Evolutionary conservation across 176 grass and related monocot genomes (phyloP).

Genomic region (Oryza brachyantha): DNA sequence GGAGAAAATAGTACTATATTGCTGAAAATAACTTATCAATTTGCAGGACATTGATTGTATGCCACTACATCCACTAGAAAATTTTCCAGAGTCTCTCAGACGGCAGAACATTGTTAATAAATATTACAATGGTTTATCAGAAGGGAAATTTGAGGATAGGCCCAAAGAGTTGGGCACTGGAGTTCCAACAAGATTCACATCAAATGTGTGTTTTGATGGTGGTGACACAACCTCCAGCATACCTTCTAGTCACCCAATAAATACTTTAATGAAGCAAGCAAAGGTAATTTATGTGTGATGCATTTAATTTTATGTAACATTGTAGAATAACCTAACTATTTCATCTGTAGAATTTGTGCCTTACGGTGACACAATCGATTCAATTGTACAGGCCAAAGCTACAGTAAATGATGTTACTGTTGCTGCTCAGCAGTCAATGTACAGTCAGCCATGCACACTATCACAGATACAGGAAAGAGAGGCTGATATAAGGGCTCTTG

Average conservation of each 20-base stretch:
- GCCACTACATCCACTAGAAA: conserved; percentile 84
- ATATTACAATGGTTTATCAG: conserved; percentile 57
- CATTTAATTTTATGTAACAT: conserved; percentile 27
- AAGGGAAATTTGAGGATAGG: conserved; percentile 52
- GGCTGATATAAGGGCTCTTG: conserved; percentile 96
- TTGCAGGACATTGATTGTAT: conserved; percentile 98
- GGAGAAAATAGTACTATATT: background rate
- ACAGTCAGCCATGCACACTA: conserved; percentile 78
- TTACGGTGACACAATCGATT: conserved; percentile 79
- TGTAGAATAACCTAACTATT: conserved; percentile 41
- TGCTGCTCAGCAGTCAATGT: conserved; percentile 75
- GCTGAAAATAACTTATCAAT: conserved; percentile 21
- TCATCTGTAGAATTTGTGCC: conserved; percentile 32
- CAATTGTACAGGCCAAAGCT: conserved; percentile 76
- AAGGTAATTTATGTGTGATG: conserved; percentile 49
- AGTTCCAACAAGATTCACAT: conserved; percentile 40
- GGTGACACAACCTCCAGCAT: conserved; percentile 41
- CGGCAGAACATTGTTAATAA: conserved; percentile 47
- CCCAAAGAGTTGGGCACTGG: conserved; percentile 56
- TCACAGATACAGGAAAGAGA: conserved; percentile 99
- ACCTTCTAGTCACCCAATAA: conserved; percentile 59
- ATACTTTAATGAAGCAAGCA: conserved; percentile 61
- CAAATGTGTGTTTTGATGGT: conserved; percentile 46
- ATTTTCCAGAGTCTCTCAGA: conserved; percentile 77
- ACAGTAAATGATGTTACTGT: conserved; percentile 67